A percentile compares a stretch with the other conserved stretches of the same genome.
phyloP scores from a whole-genome alignment of 129 eudicot genomes.

The Centella asiatica region DNA sequence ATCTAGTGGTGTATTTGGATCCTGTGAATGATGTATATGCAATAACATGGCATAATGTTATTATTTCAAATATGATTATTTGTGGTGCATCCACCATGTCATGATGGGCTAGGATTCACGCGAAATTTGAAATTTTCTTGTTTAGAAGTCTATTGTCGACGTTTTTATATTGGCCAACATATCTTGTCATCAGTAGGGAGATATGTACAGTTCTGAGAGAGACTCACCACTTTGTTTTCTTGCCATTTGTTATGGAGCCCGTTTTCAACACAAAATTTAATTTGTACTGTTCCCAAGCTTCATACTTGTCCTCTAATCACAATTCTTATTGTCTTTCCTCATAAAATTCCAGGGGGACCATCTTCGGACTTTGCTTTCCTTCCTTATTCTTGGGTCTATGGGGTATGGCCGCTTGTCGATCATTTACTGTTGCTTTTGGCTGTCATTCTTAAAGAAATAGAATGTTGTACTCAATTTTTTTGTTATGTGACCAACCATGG shows the following conservation, averaged over 20 bases:
- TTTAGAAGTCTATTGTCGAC: background rate
- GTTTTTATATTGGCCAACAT: background rate
- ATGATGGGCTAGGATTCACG: too few species aligned
- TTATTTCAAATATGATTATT: background rate
- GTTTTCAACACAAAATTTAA: slow-evolving; percentile 10
- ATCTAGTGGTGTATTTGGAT: background rate
- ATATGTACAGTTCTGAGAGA: background rate
- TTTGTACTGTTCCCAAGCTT: background rate
- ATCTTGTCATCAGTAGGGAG: background rate
- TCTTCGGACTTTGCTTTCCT: background rate
- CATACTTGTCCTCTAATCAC: slow-evolving; percentile 3
- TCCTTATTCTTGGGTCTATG: background rate
- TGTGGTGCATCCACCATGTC: too few species aligned
- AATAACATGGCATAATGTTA: background rate
- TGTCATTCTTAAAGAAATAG: too few species aligned
- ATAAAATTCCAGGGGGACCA: background rate
- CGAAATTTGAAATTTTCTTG: too few species aligned
- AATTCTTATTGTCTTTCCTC: background rate
- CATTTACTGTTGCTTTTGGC: too few species aligned
- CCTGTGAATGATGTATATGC: background rate
- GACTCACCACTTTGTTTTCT: slow-evolving; percentile 6
- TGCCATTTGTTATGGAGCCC: slow-evolving; percentile 5
- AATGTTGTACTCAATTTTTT: too few species aligned
- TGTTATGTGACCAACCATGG: too few species aligned
- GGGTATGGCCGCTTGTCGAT: background rate